Base-by-base conservation (phyloP, 2,329 filamentous ascomycete species). In the Cercospora zeae-maydis region DNA sequence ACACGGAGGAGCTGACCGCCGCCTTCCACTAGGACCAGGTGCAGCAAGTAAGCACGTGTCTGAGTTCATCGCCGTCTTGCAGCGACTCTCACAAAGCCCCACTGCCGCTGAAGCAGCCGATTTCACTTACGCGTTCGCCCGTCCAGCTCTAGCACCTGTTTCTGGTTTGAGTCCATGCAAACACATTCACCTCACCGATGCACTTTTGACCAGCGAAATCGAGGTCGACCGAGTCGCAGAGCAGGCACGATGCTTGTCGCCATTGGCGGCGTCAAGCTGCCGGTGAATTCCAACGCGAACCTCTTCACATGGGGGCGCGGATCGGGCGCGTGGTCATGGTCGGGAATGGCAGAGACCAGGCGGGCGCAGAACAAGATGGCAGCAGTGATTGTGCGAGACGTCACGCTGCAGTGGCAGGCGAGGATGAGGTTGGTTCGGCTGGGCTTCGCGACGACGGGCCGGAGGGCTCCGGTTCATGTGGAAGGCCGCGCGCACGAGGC, bases 1-100 rank as follows among this genome's bases (percentile, higher is more conserved):
- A 84, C 80, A 21, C 85, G 83, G 47, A 87, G 76, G 2, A 88
- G 77, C 72, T 88, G 85, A 13, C 85, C 85, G 27, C 85, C 85
- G 39, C 85, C 85, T 79, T 88, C 85, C n/a, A 63, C 47, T 52
- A 45, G 10, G 21, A 21, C 4, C 39, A 45, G 19, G 39, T 14
- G 39, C 39, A 24, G 9, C 9, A 45, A 45, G 39, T 45, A 45
- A 45, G 39, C 21, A 21, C 19, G 16, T 45, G 39, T 21, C 16
- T 19, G 37, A 4, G 37, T 21, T 42, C 37, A 19, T 42, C 37
- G 21, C 37, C 11, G 9, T 21, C n/a, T 42, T 21, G 19, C 39
- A 45, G 39, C 19, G 4, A 24, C 21, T 45, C 16, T 9, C 10
- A 21, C 37, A 45, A 3, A 6, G 39, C 16, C 21, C 39, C 24